Conservation (phyloP, 352 stramenopile species). For the Elongisporangium undulatum region DNA sequence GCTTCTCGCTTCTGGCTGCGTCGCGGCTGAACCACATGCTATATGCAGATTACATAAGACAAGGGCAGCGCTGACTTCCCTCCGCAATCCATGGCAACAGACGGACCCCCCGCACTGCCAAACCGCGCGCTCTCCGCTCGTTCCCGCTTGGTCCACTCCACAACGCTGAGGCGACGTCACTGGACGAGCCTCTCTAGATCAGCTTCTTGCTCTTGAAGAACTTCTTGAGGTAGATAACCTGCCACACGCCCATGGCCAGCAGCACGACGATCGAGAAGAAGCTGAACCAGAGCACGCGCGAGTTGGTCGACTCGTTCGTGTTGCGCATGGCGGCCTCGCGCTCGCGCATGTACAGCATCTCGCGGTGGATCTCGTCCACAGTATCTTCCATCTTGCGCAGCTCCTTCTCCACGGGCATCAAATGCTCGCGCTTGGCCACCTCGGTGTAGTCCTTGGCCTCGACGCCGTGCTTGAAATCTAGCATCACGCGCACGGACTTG, state of each 20-base stretch:
- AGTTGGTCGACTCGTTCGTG: slow-evolving; percentile 89
- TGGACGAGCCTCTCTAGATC: slow-evolving; percentile 43
- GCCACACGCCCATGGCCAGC: slow-evolving; percentile 81
- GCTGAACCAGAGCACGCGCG: slow-evolving; percentile 87
- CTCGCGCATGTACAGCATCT: slow-evolving; percentile 90
- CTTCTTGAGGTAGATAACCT: slow-evolving; percentile 89
- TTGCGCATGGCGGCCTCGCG: slow-evolving; percentile 82
- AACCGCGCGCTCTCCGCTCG: background rate
- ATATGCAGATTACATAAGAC: background rate
- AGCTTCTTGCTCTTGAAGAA: slow-evolving; percentile 94
- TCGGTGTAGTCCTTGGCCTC: slow-evolving; percentile 88
- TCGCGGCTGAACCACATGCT: background rate
- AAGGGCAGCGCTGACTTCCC: background rate
- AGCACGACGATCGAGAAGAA: slow-evolving; percentile 87
- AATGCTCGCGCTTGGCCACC: slow-evolving; percentile 84
- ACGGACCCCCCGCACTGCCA: background rate
- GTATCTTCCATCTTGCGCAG: slow-evolving; percentile 88
- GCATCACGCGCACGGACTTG: slow-evolving; percentile 60
- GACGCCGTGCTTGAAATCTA: slow-evolving; percentile 87
- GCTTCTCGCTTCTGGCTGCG: background rate
- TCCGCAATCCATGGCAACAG: background rate
- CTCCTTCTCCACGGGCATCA: slow-evolving; percentile 88
- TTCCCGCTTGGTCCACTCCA: slow-evolving; percentile 4
- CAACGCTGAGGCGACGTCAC: slow-evolving; percentile 1
- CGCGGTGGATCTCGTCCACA: slow-evolving; percentile 86